Evolutionary conservation across 768 basidiomycete species (phyloP).

Genomic region (Phaeolepiota aurea): DNA sequence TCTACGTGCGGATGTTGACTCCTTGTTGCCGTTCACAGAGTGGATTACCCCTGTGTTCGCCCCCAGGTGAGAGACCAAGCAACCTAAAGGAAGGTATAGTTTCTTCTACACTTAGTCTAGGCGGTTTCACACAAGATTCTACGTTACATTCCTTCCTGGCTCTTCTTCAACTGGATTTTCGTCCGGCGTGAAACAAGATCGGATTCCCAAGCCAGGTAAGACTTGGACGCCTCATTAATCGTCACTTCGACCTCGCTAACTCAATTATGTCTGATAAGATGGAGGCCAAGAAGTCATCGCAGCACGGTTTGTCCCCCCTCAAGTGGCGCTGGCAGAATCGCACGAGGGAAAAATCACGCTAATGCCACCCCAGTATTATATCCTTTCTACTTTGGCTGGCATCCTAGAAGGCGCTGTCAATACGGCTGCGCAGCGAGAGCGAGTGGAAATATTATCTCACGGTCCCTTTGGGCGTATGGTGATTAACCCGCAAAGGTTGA

Average conservation of each 20-base stretch:
- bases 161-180: conserved; percentile 38
- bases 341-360: conserved; percentile 41
- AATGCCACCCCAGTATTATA: conserved; percentile 73
- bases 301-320: conserved; percentile 57
- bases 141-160: conserved; percentile 48
- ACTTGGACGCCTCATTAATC: background rate
- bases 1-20: conserved; percentile 33
- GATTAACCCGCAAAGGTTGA: conserved; percentile 40
- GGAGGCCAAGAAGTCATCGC: conserved; percentile 64
- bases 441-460: conserved; percentile 35
- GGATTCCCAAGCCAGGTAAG: conserved; percentile 49
- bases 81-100: background rate
- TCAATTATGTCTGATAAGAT: conserved; percentile 22
- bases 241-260: background rate
- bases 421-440: conserved; percentile 36
- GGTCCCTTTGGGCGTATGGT: conserved; percentile 57
- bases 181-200: conserved; percentile 46
- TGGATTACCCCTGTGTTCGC: conserved; percentile 62
- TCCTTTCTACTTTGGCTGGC: conserved; percentile 50
- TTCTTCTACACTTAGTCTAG: conserved; percentile 21
- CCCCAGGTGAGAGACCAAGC: conserved; percentile 32
- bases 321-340: conserved; percentile 43
- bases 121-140: conserved; percentile 69
- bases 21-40: conserved; percentile 61
- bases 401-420: conserved; percentile 35